Evolutionary conservation across 768 basidiomycete genomes (phyloP).

Genomic region (Boletellus sp.): DNA sequence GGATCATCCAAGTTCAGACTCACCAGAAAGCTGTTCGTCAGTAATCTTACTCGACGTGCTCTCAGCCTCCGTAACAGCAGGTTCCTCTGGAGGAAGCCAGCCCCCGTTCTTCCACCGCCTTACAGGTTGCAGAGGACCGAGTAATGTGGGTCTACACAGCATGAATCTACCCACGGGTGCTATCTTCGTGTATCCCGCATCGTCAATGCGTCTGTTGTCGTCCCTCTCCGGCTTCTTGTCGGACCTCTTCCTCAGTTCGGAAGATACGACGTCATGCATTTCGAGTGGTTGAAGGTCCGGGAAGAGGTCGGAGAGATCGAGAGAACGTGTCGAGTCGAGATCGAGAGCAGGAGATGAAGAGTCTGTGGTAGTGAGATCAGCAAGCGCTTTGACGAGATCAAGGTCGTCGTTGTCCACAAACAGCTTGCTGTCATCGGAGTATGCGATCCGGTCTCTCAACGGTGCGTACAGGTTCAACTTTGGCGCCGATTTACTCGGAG

Average conservation of each 20-base stretch:
- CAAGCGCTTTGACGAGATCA: conserved; percentile 48
- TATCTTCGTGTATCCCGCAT: conserved; percentile 71
- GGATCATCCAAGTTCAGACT: conserved; percentile 20
- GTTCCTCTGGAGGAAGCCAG: conserved; percentile 65
- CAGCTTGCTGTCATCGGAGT: conserved; percentile 39
- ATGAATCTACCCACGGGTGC: conserved; percentile 76
- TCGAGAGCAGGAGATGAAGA: conserved; percentile 12
- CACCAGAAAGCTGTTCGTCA: conserved; percentile 54
- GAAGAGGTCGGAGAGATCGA: conserved; percentile 68
- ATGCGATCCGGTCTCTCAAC: conserved; percentile 55
- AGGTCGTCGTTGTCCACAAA: conserved; percentile 54
- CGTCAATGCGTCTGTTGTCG: conserved; percentile 74
- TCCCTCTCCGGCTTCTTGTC: conserved; percentile 59
- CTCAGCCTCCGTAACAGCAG: conserved; percentile 36
- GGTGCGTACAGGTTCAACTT: conserved; percentile 51
- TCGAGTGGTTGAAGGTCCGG: conserved; percentile 72
- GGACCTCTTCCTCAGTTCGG: conserved; percentile 45
- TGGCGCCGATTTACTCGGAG: conserved; percentile 35
- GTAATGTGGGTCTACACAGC: conserved; percentile 75
- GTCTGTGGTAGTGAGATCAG: conserved; percentile 35
- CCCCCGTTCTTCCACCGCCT: conserved; percentile 63
- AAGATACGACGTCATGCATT: conserved; percentile 45
- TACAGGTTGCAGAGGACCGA: conserved; percentile 81
- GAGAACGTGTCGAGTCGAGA: conserved; percentile 29
- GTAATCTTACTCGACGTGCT: conserved; percentile 38